Base-by-base conservation (phyloP, 2,329 filamentous ascomycete genomes). In the Periconia macrospinosa region DNA sequence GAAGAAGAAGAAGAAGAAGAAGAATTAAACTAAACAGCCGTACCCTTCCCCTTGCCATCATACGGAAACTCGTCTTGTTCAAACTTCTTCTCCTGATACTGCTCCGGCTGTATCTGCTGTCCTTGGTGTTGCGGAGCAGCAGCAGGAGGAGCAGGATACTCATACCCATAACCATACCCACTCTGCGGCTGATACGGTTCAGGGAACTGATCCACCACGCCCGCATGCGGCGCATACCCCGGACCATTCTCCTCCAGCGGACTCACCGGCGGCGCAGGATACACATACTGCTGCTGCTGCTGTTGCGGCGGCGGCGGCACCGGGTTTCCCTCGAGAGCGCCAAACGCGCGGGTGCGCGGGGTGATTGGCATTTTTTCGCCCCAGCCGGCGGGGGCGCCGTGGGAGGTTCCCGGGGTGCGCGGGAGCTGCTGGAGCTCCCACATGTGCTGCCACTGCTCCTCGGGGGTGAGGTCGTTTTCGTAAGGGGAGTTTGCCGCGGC, bases 391-490 rank as follows among this genome's bases (percentile, higher is more conserved):
- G n/a, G n/a, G n/a, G n/a, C 27, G 7, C 47, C 46, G 8, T 37
- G 41, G 3, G 59, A 56, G 2, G 67, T 66, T 1, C 71, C 71
- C 0, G 72, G 71, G 3, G 70, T 74, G 7, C 69, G 58, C 1
- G 71, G 71, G 11, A 73, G 58, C 50, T 74, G 72, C 52, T 74
- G 72, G 47, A 75, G 64, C 44, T 75, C 72, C 72, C 72, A 75
- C 69, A 74, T 74, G 52, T 74, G 72, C 57, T 74, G 72, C 72
- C 72, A 75, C 55, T 74, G 71, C 41, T 74, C 62, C 35, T 75
- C 69, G 48, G 72, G 61, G 14, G 68, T 64, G 68, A 73, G 68
- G 50, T 69, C 66, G 54, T 67, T 53, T 57, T 65, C 55, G 43
- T 42, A 42, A 11, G 43, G 43, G 49, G 59, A 60, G 19, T 69